Percentiles rank a stretch among this genome's conserved stretches.
phyloP scores from a whole-genome alignment of 345 rosid genomes.

The Leavenworthia alabamica region DNA sequence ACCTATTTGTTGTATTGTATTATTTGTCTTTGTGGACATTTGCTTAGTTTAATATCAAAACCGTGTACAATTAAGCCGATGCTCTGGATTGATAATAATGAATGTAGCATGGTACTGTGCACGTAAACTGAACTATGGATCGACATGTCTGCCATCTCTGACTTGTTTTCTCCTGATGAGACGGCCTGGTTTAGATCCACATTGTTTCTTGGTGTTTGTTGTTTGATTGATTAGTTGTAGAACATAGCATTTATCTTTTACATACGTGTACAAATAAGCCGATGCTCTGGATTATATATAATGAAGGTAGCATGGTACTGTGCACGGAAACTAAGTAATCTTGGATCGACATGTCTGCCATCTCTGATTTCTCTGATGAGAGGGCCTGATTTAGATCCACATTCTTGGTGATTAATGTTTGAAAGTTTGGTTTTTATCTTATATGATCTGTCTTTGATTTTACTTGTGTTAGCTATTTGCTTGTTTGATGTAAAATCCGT shows the following conservation, averaged over 20 bases:
- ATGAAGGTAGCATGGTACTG: conserved; percentile 60
- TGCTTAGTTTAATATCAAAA: background rate
- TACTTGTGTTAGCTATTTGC: background rate
- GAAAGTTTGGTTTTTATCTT: too few relatives aligned
- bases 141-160: conserved; percentile 39
- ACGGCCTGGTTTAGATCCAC: conserved; percentile 29
- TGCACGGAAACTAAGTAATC: conserved; percentile 37
- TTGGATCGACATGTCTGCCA: conserved; percentile 32
- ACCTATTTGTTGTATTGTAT: background rate
- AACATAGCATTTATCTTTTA: too few relatives aligned
- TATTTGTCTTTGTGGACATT: background rate
- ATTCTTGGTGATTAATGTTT: too few relatives aligned
- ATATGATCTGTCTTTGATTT: background rate
- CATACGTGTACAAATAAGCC: conserved; percentile 37
- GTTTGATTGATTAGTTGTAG: too few relatives aligned
- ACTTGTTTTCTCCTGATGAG: conserved; percentile 16
- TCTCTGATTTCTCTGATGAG: conserved; percentile 31
- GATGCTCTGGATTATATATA: conserved; percentile 43
- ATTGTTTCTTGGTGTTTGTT: too few relatives aligned
- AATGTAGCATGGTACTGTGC: conserved; percentile 58
- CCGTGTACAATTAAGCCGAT: conserved; percentile 41
- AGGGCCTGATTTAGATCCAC: conserved; percentile 29
- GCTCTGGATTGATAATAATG: conserved; percentile 44
- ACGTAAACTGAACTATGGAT: conserved; percentile 30
- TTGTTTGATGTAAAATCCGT: background rate